A percentile compares a stretch with the other conserved stretches of the same genome.
Evolutionary conservation across 306 rosid species (phyloP).

Genomic region (Hylodesmum podocarpum): DNA sequence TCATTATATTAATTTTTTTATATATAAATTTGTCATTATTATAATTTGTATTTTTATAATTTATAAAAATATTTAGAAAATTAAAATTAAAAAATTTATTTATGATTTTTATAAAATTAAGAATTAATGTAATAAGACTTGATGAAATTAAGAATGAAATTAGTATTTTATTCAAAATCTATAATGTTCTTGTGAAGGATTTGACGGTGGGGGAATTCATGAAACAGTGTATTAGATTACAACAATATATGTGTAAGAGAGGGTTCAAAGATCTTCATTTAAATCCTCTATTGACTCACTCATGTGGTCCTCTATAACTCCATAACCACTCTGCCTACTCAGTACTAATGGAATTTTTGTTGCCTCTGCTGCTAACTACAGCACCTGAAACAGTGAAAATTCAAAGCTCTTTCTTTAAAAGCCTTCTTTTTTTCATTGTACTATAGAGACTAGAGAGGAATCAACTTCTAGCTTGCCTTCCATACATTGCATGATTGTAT

Average conservation of each 20-base stretch:
- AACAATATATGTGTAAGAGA: not conserved
- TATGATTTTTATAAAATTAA: too few species aligned
- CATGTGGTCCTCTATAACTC: slow-evolving; percentile 26
- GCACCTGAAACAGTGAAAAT: slow-evolving; percentile 30
- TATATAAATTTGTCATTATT: too few species aligned
- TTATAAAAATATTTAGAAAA: too few species aligned
- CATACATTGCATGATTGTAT: slow-evolving; percentile 14
- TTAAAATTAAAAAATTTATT: too few species aligned
- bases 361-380: slow-evolving; percentile 29
- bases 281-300: not conserved
- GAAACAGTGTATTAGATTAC: not conserved
- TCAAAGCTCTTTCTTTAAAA: slow-evolving; percentile 22
- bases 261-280: slow-evolving; percentile 19
- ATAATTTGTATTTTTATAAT: too few species aligned
- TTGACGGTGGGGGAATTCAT: slow-evolving; percentile 44
- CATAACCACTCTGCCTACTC: not conserved
- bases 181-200: not conserved
- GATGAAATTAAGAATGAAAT: too few species aligned
- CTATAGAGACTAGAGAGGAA: not conserved
- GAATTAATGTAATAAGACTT: too few species aligned
- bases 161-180: too few species aligned
- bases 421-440: slow-evolving; percentile 2
- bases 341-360: slow-evolving; percentile 24
- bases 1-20: too few species aligned
- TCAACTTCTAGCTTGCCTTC: not conserved